A percentile compares a stretch with the other conserved stretches of the same genome.
These are phyloP conservation scores for Komagataella mondaviorum DNA, from an alignment of 805 yeast genomes.

Conservation along the genomic window DNA sequence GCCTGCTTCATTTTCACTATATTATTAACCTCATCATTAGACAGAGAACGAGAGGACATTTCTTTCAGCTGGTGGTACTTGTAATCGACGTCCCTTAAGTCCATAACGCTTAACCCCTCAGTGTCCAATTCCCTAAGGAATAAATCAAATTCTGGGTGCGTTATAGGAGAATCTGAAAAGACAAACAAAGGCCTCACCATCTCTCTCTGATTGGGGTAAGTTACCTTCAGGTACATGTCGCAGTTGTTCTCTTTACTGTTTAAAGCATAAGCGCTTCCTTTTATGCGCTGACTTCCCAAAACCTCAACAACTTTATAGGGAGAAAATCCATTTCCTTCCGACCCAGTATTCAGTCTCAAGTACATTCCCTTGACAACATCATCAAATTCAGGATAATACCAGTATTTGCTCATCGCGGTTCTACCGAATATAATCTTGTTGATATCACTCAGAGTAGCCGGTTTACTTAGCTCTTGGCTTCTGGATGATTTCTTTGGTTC, in stretches of 20 bases:
- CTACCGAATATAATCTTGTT: slow-evolving; percentile 71
- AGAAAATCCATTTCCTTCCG: slow-evolving; percentile 44
- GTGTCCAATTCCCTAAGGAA: slow-evolving; percentile 50
- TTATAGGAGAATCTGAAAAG: slow-evolving; percentile 56
- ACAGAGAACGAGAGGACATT: slow-evolving; percentile 53
- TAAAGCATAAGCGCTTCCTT: slow-evolving; percentile 26
- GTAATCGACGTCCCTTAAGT: slow-evolving; percentile 46
- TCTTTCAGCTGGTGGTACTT: slow-evolving; percentile 49
- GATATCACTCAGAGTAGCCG: slow-evolving; percentile 47
- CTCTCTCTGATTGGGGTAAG: slow-evolving; percentile 71
- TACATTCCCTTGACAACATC: slow-evolving; percentile 58
- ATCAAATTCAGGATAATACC: slow-evolving; percentile 74
- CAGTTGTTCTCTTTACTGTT: slow-evolving; percentile 27
- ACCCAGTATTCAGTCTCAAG: slow-evolving; percentile 79
- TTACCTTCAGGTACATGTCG: slow-evolving; percentile 42
- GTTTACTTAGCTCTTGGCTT: slow-evolving; percentile 26
- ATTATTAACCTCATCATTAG: slow-evolving; percentile 61
- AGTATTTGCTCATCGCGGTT: slow-evolving; percentile 55
- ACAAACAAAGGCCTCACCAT: slow-evolving; percentile 67
- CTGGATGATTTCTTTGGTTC: slow-evolving; percentile 19
- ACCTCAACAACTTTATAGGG: slow-evolving; percentile 78
- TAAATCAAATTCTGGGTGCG: slow-evolving; percentile 57
- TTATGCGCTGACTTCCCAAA: slow-evolving; percentile 36
- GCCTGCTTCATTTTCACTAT: slow-evolving; percentile 58
- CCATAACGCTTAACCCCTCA: slow-evolving; percentile 45